Base-by-base conservation (phyloP, 768 basidiomycete genomes). In the Rubroboletus satanas region DNA sequence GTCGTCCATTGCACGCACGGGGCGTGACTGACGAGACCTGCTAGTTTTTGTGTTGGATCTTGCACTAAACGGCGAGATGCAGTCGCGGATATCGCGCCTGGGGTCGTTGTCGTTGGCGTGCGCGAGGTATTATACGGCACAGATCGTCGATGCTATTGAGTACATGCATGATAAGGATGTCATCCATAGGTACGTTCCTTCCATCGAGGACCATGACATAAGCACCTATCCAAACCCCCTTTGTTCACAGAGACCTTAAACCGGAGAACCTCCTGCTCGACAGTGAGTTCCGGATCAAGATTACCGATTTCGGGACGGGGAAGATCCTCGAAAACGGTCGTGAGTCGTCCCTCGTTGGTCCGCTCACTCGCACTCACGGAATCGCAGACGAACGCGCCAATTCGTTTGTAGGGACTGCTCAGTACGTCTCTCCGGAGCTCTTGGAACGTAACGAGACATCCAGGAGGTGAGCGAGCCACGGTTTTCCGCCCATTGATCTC, bases 261-360 rank as follows among this genome's bases (percentile, higher is more conserved):
- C 89, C 89, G 10, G 89, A 90, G 71, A 98, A 98, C 68, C 77
- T 98, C 31, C 78, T 99, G 9, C 78, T 99, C n/a, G 93, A 96
- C 62, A 81, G 81, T 35, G 80, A 85, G 15, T 90, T 87, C 73
- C 84, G 93, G 51, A 83, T 97, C 66, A 96, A 93, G 71, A 82
- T 99, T n/a, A 91, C 93, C 15, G 97, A 99, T 70, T 98, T 98
- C 71, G 97, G 97, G 7, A 95, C 93, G 5, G 93, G 93, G 18
- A 89, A 90, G 72, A 75, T 90, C 57, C 73, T 85, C 33, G 83
- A 85, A 56, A 66, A 78, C 21, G 76, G 74, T 49, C 71, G 85
- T 85, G 52, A 64, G 83, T 72, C 12, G 10, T 49, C 1, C 14
- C 33, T 44, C 8, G 2, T 41, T 21, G 11, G 23, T 45, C 9